Base-by-base conservation (phyloP, 1,139 yeast genomes). In the Blastobotrys raffinosifermentans region DNA sequence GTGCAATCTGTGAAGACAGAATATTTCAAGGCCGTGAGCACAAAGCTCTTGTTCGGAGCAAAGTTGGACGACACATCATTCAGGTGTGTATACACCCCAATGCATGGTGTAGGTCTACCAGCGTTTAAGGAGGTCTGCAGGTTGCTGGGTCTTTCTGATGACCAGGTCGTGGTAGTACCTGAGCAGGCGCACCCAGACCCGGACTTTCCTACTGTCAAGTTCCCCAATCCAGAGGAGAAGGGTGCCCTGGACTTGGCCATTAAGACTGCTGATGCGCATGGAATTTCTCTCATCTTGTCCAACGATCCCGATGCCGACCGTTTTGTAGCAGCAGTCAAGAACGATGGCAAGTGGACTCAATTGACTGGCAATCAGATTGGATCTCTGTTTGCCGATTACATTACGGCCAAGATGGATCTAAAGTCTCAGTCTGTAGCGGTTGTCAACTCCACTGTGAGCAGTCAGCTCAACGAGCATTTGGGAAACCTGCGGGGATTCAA, bases 291-390 rank as follows among this genome's bases (percentile, higher is more conserved):
- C 30, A 91, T 89, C 2, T 51, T 91, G 4, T 96, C 96, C 2
- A 89, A 81, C 57, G 98, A 91, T 54, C 97, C 98, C 0, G 97
- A 91, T 61, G 98, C 97, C 1, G 98, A 91, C 58, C 68, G 98
- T 43, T 89, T 89, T 57, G 83, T 77, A 4, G 82, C 78, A 0
- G 79, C 91, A 2, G 77, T 77, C 37, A 64, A 61, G 35, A 49
- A 55, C 4, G 40, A 46, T 1, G 72, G 69, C 2, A 41, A 55
- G 15, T 89, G 95, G 94, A 64, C 61, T 34, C 96, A 89, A 58
- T 62, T 91, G 39, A 80, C 93, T 0, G 98, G 98, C 3, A 89
- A 91, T 61, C 95, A 89, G 57, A 72, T 91, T 39, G 98, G 97
- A 1, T 74, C 77, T 41, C 61, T 91, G 35, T 86, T 89, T 64